Evolutionary conservation across 768 basidiomycete genomes (phyloP).

Genomic region (Kondoa subrosea): DNA sequence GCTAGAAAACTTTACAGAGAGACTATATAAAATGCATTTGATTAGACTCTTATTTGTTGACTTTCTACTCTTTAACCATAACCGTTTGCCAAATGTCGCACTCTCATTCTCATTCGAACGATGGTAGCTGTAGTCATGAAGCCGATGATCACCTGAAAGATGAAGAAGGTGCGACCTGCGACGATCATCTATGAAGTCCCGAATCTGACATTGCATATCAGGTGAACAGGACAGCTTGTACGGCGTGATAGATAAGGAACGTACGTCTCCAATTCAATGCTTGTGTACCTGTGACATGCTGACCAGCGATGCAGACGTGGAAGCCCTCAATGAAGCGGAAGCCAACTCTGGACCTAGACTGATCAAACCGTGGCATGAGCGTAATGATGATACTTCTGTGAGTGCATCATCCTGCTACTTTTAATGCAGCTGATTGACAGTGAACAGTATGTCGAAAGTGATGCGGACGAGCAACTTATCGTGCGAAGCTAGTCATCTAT

Average conservation of each 20-base stretch:
- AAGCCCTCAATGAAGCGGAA: slow-evolving; percentile 4
- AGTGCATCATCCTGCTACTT: background rate
- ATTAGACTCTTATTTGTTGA: background rate
- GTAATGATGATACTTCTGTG: background rate
- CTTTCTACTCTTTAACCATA: background rate
- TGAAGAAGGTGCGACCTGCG: background rate
- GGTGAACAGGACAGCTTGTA: background rate
- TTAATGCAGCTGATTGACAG: background rate
- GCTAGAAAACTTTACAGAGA: too few species aligned
- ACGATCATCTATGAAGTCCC: too few species aligned
- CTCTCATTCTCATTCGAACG: background rate
- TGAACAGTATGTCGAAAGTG: slow-evolving; percentile 4
- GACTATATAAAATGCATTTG: background rate
- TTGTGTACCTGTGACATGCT: background rate
- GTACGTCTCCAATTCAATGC: background rate
- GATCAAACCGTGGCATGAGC: slow-evolving; percentile 10
- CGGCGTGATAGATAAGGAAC: background rate
- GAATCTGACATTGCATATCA: too few species aligned
- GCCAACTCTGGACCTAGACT: background rate
- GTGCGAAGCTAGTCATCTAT: background rate
- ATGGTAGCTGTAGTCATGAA: background rate
- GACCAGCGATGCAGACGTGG: background rate
- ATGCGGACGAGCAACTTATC: slow-evolving; percentile 13
- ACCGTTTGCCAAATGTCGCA: background rate
- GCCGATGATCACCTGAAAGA: background rate